phyloP scores from a whole-genome alignment of 2,329 filamentous ascomycete genomes.

The Plenodomus lindquistii region DNA sequence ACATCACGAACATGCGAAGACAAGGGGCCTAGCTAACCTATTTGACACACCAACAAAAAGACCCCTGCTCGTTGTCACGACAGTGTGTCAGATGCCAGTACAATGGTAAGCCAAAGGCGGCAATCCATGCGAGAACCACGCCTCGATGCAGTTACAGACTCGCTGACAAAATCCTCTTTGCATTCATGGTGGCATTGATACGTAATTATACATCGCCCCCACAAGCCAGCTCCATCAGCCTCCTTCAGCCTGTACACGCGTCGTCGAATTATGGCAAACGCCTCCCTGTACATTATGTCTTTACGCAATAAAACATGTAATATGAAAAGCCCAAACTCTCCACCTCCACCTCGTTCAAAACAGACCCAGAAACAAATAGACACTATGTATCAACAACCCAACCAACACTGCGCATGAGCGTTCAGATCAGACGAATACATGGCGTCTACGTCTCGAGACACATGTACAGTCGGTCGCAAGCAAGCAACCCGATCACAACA shows the following conservation, averaged over 20 bases:
- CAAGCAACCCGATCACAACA: conserved; percentile 1
- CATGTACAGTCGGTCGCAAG: conserved; percentile 8
- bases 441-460: background rate
- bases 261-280: background rate
- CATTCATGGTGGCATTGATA: background rate
- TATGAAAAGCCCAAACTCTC: background rate
- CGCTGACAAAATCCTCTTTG: background rate
- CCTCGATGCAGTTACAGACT: background rate
- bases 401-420: conserved; percentile 27
- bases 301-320: background rate
- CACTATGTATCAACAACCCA: background rate
- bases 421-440: conserved; percentile 27
- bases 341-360: background rate
- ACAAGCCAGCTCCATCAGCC: background rate
- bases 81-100: background rate
- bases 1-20: no score
- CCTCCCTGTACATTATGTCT: background rate
- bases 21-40: background rate
- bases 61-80: background rate
- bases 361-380: background rate
- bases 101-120: background rate
- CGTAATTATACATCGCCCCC: background rate
- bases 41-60: background rate
- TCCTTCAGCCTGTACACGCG: background rate
- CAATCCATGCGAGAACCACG: no score